Evolutionary conservation across 345 rosid species (phyloP).

Genomic region (Citrus australasica): DNA sequence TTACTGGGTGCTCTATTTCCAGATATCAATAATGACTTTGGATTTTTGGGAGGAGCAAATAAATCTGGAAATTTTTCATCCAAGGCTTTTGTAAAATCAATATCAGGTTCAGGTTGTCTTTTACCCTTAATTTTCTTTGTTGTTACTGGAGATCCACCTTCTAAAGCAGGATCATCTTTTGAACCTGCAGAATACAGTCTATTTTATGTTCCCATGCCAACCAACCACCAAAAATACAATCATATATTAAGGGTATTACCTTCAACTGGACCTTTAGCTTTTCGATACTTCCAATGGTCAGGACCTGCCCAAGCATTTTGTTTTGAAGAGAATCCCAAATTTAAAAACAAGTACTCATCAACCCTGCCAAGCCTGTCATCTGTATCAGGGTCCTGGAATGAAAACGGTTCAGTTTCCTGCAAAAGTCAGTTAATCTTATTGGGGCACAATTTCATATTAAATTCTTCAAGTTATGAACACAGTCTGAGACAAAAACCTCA

Average conservation of each 20-base stretch:
- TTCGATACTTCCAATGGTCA: constrained; percentile 90
- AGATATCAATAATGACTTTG: constrained; percentile 68
- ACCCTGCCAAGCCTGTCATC: constrained; percentile 57
- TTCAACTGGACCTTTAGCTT: constrained; percentile 57
- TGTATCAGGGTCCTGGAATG: constrained; percentile 35
- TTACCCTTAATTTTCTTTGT: constrained; percentile 58
- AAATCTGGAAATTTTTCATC: constrained; percentile 60
- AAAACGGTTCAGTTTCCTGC: constrained; percentile 53
- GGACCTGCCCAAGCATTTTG: constrained; percentile 99
- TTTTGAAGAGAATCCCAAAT: constrained; percentile 65
- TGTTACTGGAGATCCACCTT: constrained; percentile 42
- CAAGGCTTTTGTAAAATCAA: constrained; percentile 73
- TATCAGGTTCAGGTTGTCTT: constrained; percentile 62
- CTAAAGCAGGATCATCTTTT: constrained; percentile 43
- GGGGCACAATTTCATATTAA: background rate
- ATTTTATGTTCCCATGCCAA: constrained; percentile 8
- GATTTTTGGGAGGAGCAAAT: constrained; percentile 82
- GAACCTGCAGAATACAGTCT: constrained; percentile 34
- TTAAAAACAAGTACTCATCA: constrained; percentile 61
- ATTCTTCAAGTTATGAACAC: constrained; percentile 5
- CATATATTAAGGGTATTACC: background rate
- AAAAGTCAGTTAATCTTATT: constrained; percentile 16
- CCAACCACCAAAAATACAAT: background rate
- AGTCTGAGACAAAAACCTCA: constrained; percentile 45
- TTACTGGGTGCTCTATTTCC: constrained; percentile 58